phyloP scores from a whole-genome alignment of 208 protist genomes.

The Crithidia expoeki region DNA sequence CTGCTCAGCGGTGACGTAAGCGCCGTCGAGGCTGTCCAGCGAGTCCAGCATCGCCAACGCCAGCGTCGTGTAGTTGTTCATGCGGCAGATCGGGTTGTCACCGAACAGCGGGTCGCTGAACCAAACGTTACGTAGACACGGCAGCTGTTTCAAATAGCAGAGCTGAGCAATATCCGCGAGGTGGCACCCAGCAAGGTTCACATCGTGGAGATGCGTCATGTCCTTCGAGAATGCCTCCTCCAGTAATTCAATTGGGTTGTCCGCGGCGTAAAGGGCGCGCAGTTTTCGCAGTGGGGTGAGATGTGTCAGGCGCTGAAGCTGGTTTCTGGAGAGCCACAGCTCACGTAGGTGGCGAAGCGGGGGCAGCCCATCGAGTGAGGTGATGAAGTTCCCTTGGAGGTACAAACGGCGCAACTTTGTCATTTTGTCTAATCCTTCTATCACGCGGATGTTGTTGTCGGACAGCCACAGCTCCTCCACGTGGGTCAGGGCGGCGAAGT shows the following conservation, averaged over 20 bases:
- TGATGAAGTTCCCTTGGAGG: slow-evolving; percentile 85
- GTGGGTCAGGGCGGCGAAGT: slow-evolving; percentile 57
- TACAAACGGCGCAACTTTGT: slow-evolving; percentile 76
- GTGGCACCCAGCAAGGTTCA: slow-evolving; percentile 91
- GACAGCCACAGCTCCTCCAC: slow-evolving; percentile 92
- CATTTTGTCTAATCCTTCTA: slow-evolving; percentile 81
- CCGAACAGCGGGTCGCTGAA: slow-evolving; percentile 93
- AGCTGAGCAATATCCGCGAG: slow-evolving; percentile 90
- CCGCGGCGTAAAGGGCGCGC: slow-evolving; percentile 72
- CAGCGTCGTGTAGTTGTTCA: slow-evolving; percentile 96
- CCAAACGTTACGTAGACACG: slow-evolving; percentile 72
- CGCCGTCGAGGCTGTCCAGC: slow-evolving; percentile 83
- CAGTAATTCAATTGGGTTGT: slow-evolving; percentile 75
- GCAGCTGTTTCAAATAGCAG: slow-evolving; percentile 69
- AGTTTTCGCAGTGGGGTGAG: slow-evolving; percentile 70
- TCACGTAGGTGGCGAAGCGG: slow-evolving; percentile 65
- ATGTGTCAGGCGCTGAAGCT: slow-evolving; percentile 47
- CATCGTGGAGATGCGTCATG: slow-evolving; percentile 69
- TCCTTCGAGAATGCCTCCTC: slow-evolving; percentile 50
- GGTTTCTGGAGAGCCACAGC: slow-evolving; percentile 86
- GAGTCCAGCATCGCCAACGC: slow-evolving; percentile 70
- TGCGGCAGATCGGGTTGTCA: slow-evolving; percentile 87
- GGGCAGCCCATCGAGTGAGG: slow-evolving; percentile 77
- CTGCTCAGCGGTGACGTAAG: slow-evolving; percentile 76
- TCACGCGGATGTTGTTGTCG: slow-evolving; percentile 82